Percentiles rank a stretch among this genome's conserved stretches.
Conservation (phyloP, 176 grass and related monocot genomes). For the Pontederia paniculata region DNA sequence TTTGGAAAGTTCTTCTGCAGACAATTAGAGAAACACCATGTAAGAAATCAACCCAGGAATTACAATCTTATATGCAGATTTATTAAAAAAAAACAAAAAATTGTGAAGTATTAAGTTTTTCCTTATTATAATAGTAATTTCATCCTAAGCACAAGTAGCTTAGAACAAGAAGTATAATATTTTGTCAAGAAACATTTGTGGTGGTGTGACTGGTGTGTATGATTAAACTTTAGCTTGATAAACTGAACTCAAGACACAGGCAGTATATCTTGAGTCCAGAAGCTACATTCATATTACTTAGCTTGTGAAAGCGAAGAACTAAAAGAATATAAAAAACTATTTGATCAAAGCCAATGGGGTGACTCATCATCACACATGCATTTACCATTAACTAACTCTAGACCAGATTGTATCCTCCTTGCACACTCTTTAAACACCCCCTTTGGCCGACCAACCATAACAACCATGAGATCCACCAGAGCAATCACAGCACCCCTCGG, state of each 20-base stretch:
- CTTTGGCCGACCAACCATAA: slow-evolving; percentile 83
- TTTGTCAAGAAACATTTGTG: too few species aligned
- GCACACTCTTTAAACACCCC: slow-evolving; percentile 89
- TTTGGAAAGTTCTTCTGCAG: slow-evolving; percentile 70
- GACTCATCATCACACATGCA: slow-evolving; percentile 7
- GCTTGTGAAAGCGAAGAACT: too few species aligned
- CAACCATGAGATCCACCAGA: slow-evolving; percentile 88
- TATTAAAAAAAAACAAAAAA: not conserved
- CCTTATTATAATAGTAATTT: too few species aligned
- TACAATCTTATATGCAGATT: not conserved
- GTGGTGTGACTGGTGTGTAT: too few species aligned
- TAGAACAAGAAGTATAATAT: too few species aligned
- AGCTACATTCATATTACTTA: too few species aligned
- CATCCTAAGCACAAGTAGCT: too few species aligned
- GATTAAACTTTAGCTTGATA: too few species aligned
- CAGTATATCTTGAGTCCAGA: too few species aligned
- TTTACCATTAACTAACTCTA: slow-evolving; percentile 70
- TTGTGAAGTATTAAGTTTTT: not conserved
- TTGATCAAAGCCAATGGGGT: slow-evolving; percentile 12
- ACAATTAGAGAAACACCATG: slow-evolving; percentile 11
- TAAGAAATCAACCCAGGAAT: slow-evolving; percentile 20
- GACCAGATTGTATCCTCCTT: slow-evolving; percentile 82
- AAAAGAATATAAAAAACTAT: too few species aligned
- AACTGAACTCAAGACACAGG: too few species aligned
- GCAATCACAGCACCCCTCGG: slow-evolving; percentile 69